Evolutionary conservation across 148 eudicot species (phyloP), one percentile per base, ranked within the genome.

Genomic region (Persicaria tinctoria): DNA sequence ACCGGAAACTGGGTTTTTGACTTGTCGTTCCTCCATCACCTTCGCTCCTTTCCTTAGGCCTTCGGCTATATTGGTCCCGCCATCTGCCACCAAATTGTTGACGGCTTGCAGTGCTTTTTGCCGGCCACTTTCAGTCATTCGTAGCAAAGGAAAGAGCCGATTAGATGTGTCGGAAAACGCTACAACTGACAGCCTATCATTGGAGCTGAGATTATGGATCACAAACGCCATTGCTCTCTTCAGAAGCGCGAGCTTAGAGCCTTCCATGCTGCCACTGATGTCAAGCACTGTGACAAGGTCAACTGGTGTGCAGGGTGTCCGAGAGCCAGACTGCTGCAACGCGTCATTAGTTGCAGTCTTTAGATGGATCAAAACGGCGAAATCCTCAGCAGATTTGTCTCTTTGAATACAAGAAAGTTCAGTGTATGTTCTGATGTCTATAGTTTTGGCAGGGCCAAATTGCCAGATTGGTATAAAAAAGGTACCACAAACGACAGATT

Each of bases 361-460:
- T 5, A 92, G 81, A 56, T 88, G 88, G 83, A 92, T 54, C 68
- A 90, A 82, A 68, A 90, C 88, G 7, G 82, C 77, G 80, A 92
- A 92, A 73, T 85, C 73, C 38, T 83, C 79, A 45, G 17, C 63
- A 8, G 86, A 46, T 48, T 46, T 76, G 50, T 78, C 82, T 60
- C 76, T 79, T 17, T 87, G 79, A 75, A 88, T 71, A 2, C 62
- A 73, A 9, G 75, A 73, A 16, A 73, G 41, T 50, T 73, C 75
- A 13, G 75, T 60, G 63, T 73, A 32, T 10, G 60, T 73, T 44
- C 27, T 73, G 45, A 73, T 73, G 46, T 73, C 62, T 51, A 73
- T 50, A 9, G 62, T 53, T 50, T 73, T 73, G 1, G 45, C 45
- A 53, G 44, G n/a, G n/a, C n/a, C n/a, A n/a, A n/a, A n/a, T n/a